Conservation (phyloP, 257 asterid species). For the Nicotiana noctiflora region DNA sequence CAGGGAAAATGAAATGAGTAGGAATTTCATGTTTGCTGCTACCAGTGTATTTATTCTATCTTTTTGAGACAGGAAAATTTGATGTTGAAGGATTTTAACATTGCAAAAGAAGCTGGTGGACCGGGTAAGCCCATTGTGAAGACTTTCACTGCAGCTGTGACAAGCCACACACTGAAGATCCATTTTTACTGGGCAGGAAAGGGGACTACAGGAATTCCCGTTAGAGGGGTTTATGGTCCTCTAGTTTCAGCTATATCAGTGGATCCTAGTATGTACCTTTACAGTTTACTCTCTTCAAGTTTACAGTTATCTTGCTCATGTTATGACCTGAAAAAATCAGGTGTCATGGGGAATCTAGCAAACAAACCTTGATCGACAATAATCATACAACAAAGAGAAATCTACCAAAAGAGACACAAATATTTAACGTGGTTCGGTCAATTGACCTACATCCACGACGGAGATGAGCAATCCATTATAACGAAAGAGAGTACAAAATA, state of each 20-base stretch:
- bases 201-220: slow-evolving; percentile 88
- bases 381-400: too few species aligned
- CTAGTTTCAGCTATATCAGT: slow-evolving; percentile 85
- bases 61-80: slow-evolving; percentile 26
- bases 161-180: slow-evolving; percentile 53
- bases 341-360: too few species aligned
- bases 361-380: too few species aligned
- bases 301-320: not conserved
- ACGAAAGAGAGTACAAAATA: too few species aligned
- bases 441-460: too few species aligned
- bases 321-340: too few species aligned
- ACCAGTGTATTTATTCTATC: not conserved
- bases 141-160: slow-evolving; percentile 48
- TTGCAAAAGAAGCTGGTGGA: slow-evolving; percentile 73
- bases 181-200: slow-evolving; percentile 88
- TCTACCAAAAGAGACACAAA: too few species aligned
- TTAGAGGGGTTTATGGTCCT: slow-evolving; percentile 84
- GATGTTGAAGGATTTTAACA: slow-evolving; percentile 75
- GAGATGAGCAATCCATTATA: too few species aligned
- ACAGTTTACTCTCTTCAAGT: not conserved
- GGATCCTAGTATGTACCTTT: slow-evolving; percentile 55
- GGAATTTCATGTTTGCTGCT: not conserved
- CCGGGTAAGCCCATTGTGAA: slow-evolving; percentile 55
- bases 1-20: not conserved
- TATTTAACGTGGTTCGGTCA: too few species aligned